These are phyloP conservation scores for Clathrus columnatus DNA, from an alignment of 768 basidiomycete genomes.

Conservation along the genomic window DNA sequence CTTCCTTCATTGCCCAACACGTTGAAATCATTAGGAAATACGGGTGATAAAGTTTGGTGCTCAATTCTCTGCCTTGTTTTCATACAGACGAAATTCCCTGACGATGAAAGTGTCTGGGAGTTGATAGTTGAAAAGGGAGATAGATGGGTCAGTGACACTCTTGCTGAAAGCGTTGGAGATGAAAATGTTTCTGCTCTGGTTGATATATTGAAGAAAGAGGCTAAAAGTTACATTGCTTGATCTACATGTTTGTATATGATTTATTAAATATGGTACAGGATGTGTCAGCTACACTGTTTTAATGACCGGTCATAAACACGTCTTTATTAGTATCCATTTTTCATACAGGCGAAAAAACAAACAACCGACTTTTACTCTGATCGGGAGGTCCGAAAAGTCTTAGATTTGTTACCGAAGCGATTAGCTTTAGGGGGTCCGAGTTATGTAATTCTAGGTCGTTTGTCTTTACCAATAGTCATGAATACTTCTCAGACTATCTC, in stretches of 20 bases:
- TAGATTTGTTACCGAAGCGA: too few species aligned
- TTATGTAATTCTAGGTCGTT: too few species aligned
- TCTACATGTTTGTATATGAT: not conserved
- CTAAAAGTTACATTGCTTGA: not conserved
- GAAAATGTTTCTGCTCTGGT: not conserved
- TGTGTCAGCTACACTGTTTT: too few species aligned
- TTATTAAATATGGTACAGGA: not conserved
- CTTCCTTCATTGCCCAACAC: not conserved
- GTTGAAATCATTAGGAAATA: not conserved
- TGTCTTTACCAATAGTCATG: too few species aligned
- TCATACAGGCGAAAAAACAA: too few species aligned
- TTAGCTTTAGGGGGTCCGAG: too few species aligned
- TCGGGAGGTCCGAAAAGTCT: too few species aligned
- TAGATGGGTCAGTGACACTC: conserved; percentile 23
- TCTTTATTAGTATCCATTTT: too few species aligned
- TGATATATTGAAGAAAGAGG: not conserved
- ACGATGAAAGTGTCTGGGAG: conserved; percentile 34
- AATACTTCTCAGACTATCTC: too few species aligned
- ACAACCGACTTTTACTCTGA: too few species aligned
- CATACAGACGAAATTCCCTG: conserved; percentile 29
- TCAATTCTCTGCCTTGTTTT: conserved; percentile 41
- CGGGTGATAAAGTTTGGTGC: conserved; percentile 33
- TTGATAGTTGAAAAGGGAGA: conserved; percentile 33
- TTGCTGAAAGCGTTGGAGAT: not conserved
- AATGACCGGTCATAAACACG: too few species aligned